These are phyloP conservation scores for Erucastrum elatum DNA, from an alignment of 345 rosid species.

Conservation along the genomic window DNA sequence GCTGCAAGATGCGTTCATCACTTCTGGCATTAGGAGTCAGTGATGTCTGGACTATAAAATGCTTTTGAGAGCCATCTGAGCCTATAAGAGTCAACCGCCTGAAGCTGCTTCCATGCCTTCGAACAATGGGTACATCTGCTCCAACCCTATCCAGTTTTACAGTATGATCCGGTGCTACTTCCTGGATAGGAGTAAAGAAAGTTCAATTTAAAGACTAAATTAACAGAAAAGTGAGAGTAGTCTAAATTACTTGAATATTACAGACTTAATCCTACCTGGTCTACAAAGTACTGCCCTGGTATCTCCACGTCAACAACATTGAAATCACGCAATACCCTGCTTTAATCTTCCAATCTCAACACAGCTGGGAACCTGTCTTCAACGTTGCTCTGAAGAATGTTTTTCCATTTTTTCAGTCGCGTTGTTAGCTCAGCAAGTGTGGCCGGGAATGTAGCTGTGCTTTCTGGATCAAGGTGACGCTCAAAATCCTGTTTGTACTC, in stretches of 20 bases:
- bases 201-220: neutral
- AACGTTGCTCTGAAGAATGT: slow-evolving; percentile 91
- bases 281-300: slow-evolving; percentile 95
- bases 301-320: slow-evolving; percentile 98
- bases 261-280: slow-evolving; percentile 61
- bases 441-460: slow-evolving; percentile 71
- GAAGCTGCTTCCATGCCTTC: slow-evolving; percentile 99
- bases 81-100: slow-evolving; percentile 91
- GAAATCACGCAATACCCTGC: slow-evolving; percentile 84
- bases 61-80: slow-evolving; percentile 93
- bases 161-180: slow-evolving; percentile 88
- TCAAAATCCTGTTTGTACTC: slow-evolving; percentile 99
- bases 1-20: slow-evolving; percentile 92
- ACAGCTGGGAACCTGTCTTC: slow-evolving; percentile 94
- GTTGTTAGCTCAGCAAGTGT: slow-evolving; percentile 87
- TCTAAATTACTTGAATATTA: slow-evolving; percentile 2
- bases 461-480: slow-evolving; percentile 92
- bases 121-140: slow-evolving; percentile 91
- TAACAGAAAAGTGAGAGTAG: slow-evolving; percentile 5
- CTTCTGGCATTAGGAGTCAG: slow-evolving; percentile 98
- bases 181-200: slow-evolving; percentile 44
- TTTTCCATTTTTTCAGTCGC: slow-evolving; percentile 91
- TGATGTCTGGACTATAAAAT: slow-evolving; percentile 97
- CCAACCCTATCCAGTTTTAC: slow-evolving; percentile 90
- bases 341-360: slow-evolving; percentile 92